Evolutionary conservation across 257 asterid species (phyloP).

Genomic region (Forsythia viridissima): DNA sequence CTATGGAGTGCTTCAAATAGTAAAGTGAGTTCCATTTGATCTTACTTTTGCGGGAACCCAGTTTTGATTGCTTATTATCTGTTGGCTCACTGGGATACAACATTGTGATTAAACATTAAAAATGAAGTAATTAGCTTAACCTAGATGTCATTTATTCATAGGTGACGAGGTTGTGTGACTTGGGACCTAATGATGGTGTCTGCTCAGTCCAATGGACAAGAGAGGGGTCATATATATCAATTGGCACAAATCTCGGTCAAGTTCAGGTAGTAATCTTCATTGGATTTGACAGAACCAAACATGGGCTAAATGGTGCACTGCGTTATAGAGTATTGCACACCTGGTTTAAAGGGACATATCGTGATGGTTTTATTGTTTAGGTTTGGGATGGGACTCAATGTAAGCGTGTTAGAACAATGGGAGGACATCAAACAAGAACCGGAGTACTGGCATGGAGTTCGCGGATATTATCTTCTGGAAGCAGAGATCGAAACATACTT

Average conservation of each 20-base stretch:
- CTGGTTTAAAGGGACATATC: background rate
- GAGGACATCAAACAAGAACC: constrained; percentile 92
- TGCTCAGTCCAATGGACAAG: constrained; percentile 95
- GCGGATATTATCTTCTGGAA: constrained; percentile 84
- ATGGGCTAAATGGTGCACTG: background rate
- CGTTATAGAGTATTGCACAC: no score
- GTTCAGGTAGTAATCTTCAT: constrained; percentile 60
- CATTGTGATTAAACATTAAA: background rate
- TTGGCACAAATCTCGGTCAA: constrained; percentile 89
- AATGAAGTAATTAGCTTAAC: constrained; percentile 10
- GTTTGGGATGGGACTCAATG: constrained; percentile 97
- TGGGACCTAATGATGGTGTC: constrained; percentile 88
- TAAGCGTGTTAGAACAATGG: constrained; percentile 84
- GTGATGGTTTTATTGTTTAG: constrained; percentile 30
- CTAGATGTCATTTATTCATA: constrained; percentile 17
- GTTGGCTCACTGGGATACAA: background rate
- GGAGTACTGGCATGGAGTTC: constrained; percentile 95
- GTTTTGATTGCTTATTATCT: background rate
- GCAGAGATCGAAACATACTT: constrained; percentile 93
- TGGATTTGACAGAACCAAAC: background rate
- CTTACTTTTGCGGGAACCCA: background rate
- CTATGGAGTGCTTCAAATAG: constrained; percentile 96
- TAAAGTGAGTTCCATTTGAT: constrained; percentile 51
- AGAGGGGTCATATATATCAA: constrained; percentile 89
- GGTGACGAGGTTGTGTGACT: constrained; percentile 92